Percentiles rank a stretch among this genome's conserved stretches.
Evolutionary conservation across 2,329 filamentous ascomycete genomes (phyloP).

Genomic region (Penicillium sumatraense): DNA sequence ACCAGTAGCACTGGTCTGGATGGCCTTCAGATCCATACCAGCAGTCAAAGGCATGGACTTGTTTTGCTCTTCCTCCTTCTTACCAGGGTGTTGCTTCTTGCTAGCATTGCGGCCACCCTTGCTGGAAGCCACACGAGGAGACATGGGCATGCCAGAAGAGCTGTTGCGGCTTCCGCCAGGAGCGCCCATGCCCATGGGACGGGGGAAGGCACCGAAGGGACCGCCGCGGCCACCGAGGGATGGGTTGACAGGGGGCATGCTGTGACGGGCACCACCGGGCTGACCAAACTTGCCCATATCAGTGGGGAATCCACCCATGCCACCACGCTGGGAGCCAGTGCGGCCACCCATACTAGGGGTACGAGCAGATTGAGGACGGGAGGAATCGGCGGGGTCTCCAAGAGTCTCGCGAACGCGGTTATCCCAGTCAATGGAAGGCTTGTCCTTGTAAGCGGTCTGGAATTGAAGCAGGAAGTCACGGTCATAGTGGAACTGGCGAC

Average conservation of each 20-base stretch:
- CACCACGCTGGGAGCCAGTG: conserved; percentile 55
- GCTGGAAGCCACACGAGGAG: conserved; percentile 67
- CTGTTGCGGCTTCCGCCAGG: conserved; percentile 67
- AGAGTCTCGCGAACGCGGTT: conserved; percentile 82
- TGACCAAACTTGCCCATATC: conserved; percentile 72
- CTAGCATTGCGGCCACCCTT: conserved; percentile 33
- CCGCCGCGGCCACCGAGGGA: conserved; percentile 55
- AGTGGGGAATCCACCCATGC: conserved; percentile 51
- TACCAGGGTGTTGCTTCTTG: conserved; percentile 51
- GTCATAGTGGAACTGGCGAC: conserved; percentile 90
- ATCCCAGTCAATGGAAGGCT: conserved; percentile 92
- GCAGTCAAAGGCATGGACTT: conserved; percentile 92
- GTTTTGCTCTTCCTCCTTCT: conserved; percentile 70
- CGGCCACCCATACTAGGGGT: conserved; percentile 56
- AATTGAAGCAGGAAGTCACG: conserved; percentile 95
- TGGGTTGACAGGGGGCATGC: conserved; percentile 75
- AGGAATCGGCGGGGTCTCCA: conserved; percentile 71
- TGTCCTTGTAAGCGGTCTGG: conserved; percentile 93
- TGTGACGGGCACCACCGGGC: conserved; percentile 50
- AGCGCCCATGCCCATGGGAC: conserved; percentile 67
- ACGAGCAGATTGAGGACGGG: conserved; percentile 61
- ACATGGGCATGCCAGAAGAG: conserved; percentile 68
- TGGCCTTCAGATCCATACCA: conserved; percentile 78
- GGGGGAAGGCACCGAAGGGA: conserved; percentile 64
- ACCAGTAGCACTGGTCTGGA: conserved; percentile 72